Evolutionary conservation across 2,329 filamentous ascomycete species (phyloP), one percentile per base, ranked within the genome.

Genomic region (Diplodia intermedia): DNA sequence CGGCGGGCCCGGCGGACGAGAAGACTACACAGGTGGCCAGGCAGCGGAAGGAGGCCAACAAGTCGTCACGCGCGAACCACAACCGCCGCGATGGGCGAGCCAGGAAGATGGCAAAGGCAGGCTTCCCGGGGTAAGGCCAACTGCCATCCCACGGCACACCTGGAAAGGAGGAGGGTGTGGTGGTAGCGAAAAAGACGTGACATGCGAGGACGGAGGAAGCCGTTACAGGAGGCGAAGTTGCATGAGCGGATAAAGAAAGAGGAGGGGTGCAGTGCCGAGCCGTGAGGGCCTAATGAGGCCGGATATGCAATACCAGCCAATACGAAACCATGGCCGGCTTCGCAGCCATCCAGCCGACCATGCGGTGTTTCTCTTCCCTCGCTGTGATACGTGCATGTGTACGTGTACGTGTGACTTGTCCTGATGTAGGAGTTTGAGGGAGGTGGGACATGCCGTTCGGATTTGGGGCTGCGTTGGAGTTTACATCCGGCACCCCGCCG

Each of bases 61-160:
- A 97, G 78, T 86, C 89, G 2, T 91, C 90, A 26, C 84, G 90
- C 69, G 93, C 92, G 38, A 97, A 97, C 76, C 93, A 97, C 77
- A 95, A 93, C 78, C 87, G 94, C 31, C 86, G 93, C 61, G 91
- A 96, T 75, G 85, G 87, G 73, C 79, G 86, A 68, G 87, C 86
- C 55, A 86, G 80, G 75, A 89, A 89, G 78, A 86, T 89, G 81
- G 86, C 86, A 2, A 81, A 86, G 70, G 86, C 83, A 63, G 86
- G 86, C 1, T 81, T 84, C 69, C 67, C 82, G 12, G 82, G 80
- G 8, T 83, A 65, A 40, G 29, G 29, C 23, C 20, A 18, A 26
- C 40, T 65, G 49, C 49, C 6, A 14, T 33, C 18, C 11, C n/a
- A 20, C 23, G 49, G n/a, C 23, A 23, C 7, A 31, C 52, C 36